Evolutionary conservation across 2,329 filamentous ascomycete genomes (phyloP), one percentile per base, ranked within the genome.

Genomic region (Venturia aucupariae): DNA sequence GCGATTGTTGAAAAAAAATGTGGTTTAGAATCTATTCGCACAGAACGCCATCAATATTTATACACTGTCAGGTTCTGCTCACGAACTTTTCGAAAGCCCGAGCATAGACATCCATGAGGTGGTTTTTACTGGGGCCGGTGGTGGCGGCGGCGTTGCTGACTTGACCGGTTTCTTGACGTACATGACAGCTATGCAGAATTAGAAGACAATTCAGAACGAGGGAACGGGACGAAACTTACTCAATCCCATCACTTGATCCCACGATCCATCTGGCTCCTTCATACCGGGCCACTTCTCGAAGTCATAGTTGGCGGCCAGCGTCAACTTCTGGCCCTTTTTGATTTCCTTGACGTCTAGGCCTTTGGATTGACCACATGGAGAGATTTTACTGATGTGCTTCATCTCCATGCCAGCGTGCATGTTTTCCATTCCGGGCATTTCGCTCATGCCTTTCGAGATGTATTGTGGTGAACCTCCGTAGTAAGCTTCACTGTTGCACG

Each of bases 201-300:
- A 51, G 44, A 46, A 22, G 11, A 13, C 3, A 11, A 27, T 15
- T 5, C 8, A 27, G 22, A 13, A 27, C 22, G 27, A 51, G 10
- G 24, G n/a, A n/a, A n/a, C 1, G 17, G 22, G 13, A 13, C 11
- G 2, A 3, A 13, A 51, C 46, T 27, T 27, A 41, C 32, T 57
- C 39, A 65, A 38, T 4, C 64, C 64, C 64, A 65, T 65, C 22
- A 65, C 54, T 22, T 64, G 30, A 24, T 64, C 64, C 60, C 32
- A 55, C 22, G 22, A 32, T 42, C 60, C 64, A 63, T 64, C 60
- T 19, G 24, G 38, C 32, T 64, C 32, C 41, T 27, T 27, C 41
- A 51, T 64, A 13, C 64, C 64, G 10, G 39, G 44, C 27, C 30
- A 39, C 60, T 63, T 59, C 13, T 57, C 61, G n/a, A 60, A 63